Percentiles rank a stretch among this genome's conserved stretches.
Evolutionary conservation across 73 alveolate genomes (phyloP).

Genomic region (Blepharisma stoltei): DNA sequence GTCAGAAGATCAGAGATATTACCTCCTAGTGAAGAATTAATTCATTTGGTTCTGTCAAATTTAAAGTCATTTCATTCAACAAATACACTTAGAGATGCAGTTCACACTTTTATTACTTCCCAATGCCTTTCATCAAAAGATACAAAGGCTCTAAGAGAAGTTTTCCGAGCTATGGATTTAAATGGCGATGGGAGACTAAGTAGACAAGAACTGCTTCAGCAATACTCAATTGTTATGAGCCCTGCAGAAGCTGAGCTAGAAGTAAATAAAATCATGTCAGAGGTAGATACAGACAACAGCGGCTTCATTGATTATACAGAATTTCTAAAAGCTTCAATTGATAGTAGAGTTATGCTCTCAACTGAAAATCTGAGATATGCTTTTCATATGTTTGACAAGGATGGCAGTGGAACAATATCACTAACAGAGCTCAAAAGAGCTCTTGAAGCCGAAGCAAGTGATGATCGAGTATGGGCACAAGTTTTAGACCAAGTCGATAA

Average conservation of each 20-base stretch:
- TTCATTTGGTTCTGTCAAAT: too few species aligned
- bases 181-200: constrained; percentile 44
- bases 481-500: constrained; percentile 66
- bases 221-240: constrained; percentile 33
- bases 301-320: constrained; percentile 61
- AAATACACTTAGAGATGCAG: constrained; percentile 42
- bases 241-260: constrained; percentile 47
- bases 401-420: constrained; percentile 73
- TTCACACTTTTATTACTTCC: constrained; percentile 36
- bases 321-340: constrained; percentile 45
- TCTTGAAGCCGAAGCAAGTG: constrained; percentile 48
- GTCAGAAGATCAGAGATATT: too few species aligned
- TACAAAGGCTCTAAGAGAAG: constrained; percentile 10
- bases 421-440: constrained; percentile 63
- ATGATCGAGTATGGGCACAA: constrained; percentile 66
- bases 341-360: constrained; percentile 38
- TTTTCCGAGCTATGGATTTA: constrained; percentile 31
- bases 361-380: constrained; percentile 49
- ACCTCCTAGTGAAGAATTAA: too few species aligned
- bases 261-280: constrained; percentile 40
- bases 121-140: constrained; percentile 26
- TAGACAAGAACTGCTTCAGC: constrained; percentile 42
- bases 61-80: background rate
- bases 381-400: constrained; percentile 54
- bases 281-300: constrained; percentile 53